phyloP scores from a whole-genome alignment of 1,139 yeast species.

The Hansenula sp. region DNA sequence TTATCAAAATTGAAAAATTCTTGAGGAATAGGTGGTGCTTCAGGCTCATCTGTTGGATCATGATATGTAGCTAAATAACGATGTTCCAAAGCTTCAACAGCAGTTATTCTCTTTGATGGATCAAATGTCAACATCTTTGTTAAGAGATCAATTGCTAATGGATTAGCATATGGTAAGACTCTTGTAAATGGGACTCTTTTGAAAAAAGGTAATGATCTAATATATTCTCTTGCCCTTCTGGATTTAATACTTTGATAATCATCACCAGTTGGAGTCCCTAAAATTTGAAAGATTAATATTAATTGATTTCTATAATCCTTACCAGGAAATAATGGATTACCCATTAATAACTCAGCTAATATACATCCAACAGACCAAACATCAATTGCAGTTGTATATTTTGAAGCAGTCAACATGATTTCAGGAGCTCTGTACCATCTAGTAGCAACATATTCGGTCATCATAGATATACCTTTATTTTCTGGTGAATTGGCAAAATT shows the following conservation, averaged over 20 bases:
- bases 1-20: constrained; percentile 63
- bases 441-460: constrained; percentile 77
- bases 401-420: constrained; percentile 65
- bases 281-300: constrained; percentile 51
- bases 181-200: constrained; percentile 40
- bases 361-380: constrained; percentile 82
- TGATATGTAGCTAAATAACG: constrained; percentile 64
- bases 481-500: constrained; percentile 43
- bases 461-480: constrained; percentile 36
- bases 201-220: constrained; percentile 53
- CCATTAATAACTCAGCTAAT: constrained; percentile 53
- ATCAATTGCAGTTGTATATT: constrained; percentile 69
- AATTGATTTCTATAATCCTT: constrained; percentile 67
- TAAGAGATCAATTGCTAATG: constrained; percentile 58
- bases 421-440: constrained; percentile 83
- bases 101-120: constrained; percentile 61
- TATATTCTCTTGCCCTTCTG: constrained; percentile 57
- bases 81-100: constrained; percentile 60
- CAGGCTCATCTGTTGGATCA: constrained; percentile 71
- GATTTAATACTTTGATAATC: constrained; percentile 56
- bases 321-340: constrained; percentile 76
- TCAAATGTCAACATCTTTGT: constrained; percentile 57
- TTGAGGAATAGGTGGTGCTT: constrained; percentile 43
- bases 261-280: constrained; percentile 61
- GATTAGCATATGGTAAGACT: constrained; percentile 44